These are phyloP conservation scores for Cladosporium sp. DNA, from an alignment of 2,329 filamentous ascomycete species.

Conservation along the genomic window DNA sequence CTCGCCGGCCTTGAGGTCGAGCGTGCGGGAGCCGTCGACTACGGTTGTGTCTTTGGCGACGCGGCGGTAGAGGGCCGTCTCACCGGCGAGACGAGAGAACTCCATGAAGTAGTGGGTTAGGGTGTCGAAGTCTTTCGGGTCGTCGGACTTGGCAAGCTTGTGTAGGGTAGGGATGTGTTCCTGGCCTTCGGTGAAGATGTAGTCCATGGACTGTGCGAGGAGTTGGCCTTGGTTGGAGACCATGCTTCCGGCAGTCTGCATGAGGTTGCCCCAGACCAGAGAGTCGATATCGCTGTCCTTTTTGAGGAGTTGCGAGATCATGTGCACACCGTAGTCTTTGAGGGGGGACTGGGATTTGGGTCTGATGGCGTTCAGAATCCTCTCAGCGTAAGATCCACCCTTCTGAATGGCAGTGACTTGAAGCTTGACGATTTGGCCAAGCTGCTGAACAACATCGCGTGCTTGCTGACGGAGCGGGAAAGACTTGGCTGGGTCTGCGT, in stretches of 20 bases:
- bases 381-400: slow-evolving; percentile 42
- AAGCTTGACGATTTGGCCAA: slow-evolving; percentile 53
- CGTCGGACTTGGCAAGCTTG: slow-evolving; percentile 49
- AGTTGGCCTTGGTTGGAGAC: slow-evolving; percentile 61
- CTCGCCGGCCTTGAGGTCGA: slow-evolving; percentile 42
- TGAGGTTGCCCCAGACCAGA: slow-evolving; percentile 59
- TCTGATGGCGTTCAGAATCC: slow-evolving; percentile 46
- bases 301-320: slow-evolving; percentile 56
- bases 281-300: slow-evolving; percentile 50
- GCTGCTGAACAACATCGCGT: slow-evolving; percentile 49
- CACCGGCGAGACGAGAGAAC: slow-evolving; percentile 46
- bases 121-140: slow-evolving; percentile 49
- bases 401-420: slow-evolving; percentile 51
- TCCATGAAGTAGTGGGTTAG: slow-evolving; percentile 56
- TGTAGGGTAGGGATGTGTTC: slow-evolving; percentile 53
- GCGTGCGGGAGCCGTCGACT: slow-evolving; percentile 32
- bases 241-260: slow-evolving; percentile 60
- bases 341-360: slow-evolving; percentile 42
- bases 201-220: slow-evolving; percentile 60
- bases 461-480: slow-evolving; percentile 56
- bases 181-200: slow-evolving; percentile 55
- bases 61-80: slow-evolving; percentile 46
- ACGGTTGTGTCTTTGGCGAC: slow-evolving; percentile 39
- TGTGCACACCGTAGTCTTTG: slow-evolving; percentile 56
- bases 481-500: slow-evolving; percentile 54